phyloP scores from a whole-genome alignment of 164 flowering plant species.

The Vitis labrusca region DNA sequence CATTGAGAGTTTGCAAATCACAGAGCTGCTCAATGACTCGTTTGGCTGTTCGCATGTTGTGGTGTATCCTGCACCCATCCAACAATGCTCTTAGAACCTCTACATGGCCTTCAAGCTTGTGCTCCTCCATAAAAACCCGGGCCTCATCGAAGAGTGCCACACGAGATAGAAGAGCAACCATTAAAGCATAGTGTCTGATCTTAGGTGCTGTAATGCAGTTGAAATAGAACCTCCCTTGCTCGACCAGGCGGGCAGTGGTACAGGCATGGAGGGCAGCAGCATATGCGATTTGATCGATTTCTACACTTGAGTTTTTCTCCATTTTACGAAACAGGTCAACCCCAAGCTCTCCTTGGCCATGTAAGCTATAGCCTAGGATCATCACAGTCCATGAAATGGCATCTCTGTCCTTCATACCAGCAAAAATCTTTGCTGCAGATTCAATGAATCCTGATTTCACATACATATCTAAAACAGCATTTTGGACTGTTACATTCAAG shows the following conservation, averaged over 20 bases:
- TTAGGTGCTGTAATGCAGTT: slow-evolving; percentile 42
- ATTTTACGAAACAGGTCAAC: slow-evolving; percentile 47
- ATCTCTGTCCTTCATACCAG: slow-evolving; percentile 44
- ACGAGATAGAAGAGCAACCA: slow-evolving; percentile 59
- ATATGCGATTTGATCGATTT: slow-evolving; percentile 39
- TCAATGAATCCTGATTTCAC: slow-evolving; percentile 60
- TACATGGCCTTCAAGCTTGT: slow-evolving; percentile 25
- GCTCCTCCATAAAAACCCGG: slow-evolving; percentile 38
- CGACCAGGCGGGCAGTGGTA: slow-evolving; percentile 44
- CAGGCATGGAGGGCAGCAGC: slow-evolving; percentile 63
- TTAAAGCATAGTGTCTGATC: slow-evolving; percentile 38
- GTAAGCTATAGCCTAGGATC: slow-evolving; percentile 64
- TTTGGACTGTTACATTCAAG: slow-evolving; percentile 35
- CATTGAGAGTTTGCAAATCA: slow-evolving; percentile 59
- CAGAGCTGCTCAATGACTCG: slow-evolving; percentile 47
- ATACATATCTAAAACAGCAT: slow-evolving; percentile 74
- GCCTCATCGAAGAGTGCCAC: slow-evolving; percentile 57
- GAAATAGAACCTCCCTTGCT: slow-evolving; percentile 53
- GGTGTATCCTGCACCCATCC: slow-evolving; percentile 60
- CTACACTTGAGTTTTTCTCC: slow-evolving; percentile 19
- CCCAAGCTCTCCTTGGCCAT: slow-evolving; percentile 61
- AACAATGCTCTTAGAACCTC: slow-evolving; percentile 55
- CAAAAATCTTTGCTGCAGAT: slow-evolving; percentile 48
- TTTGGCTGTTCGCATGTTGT: slow-evolving; percentile 33
- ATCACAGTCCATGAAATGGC: slow-evolving; percentile 67